These are phyloP conservation scores for Zygosaccharomyces kombuchaensis DNA, from an alignment of 805 yeast species.

Conservation along the genomic window DNA sequence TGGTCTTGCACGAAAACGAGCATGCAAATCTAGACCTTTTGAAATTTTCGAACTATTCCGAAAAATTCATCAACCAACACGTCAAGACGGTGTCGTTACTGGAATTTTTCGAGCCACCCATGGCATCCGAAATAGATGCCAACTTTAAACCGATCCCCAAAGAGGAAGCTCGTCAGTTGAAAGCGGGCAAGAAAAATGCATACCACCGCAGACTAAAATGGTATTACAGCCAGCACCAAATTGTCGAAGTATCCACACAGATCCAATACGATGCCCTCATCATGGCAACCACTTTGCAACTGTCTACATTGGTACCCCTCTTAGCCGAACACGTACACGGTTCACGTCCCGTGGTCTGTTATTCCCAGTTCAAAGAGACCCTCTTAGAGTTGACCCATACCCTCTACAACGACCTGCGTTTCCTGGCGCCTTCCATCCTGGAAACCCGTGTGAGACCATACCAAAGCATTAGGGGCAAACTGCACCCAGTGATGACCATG, in stretches of 20 bases:
- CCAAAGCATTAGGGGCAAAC: constrained; percentile 89
- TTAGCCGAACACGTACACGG: constrained; percentile 70
- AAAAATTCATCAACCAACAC: constrained; percentile 47
- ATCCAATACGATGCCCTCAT: constrained; percentile 72
- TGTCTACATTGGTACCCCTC: constrained; percentile 57
- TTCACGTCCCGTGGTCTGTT: constrained; percentile 80
- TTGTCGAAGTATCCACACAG: constrained; percentile 46
- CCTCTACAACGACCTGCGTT: constrained; percentile 59
- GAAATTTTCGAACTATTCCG: constrained; percentile 60
- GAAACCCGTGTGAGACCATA: constrained; percentile 82
- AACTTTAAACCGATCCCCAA: constrained; percentile 40
- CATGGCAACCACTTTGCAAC: constrained; percentile 66
- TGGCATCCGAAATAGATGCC: constrained; percentile 39
- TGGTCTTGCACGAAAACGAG: constrained; percentile 86
- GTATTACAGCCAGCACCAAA: constrained; percentile 34
- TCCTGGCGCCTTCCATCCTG: constrained; percentile 75
- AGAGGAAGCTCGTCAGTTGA: constrained; percentile 52
- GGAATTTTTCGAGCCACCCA: constrained; percentile 77
- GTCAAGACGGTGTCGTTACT: constrained; percentile 69
- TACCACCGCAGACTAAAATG: constrained; percentile 63
- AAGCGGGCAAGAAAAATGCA: constrained; percentile 57
- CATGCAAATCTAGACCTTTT: constrained; percentile 78
- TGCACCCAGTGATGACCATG: constrained; percentile 94
- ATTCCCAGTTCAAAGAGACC: constrained; percentile 75
- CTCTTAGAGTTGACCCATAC: constrained; percentile 66